A percentile compares a stretch with the other conserved stretches of the same genome.
Conservation (phyloP, 106 monocot genomes). For the Hemerocallis citrina region DNA sequence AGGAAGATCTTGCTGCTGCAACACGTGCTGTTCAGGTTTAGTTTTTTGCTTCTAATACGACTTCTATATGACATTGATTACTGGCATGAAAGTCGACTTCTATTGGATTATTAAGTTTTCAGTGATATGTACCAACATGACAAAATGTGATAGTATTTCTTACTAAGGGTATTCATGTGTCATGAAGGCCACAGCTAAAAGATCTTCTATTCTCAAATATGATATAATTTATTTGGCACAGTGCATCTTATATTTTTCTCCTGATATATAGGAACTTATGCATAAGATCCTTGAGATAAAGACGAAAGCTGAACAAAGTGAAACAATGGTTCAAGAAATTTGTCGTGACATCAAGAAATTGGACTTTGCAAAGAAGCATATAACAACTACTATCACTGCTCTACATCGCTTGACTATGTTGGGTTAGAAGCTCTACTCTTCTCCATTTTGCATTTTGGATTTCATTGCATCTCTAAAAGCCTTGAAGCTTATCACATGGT, state of each 20-base stretch:
- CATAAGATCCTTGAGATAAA: slow-evolving; percentile 97
- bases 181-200: background rate
- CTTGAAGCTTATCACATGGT: no score
- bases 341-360: slow-evolving; percentile 96
- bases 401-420: slow-evolving; percentile 99
- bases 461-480: no score
- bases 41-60: background rate
- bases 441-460: no score
- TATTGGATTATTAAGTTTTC: background rate
- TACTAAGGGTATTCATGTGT: background rate
- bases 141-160: background rate
- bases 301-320: slow-evolving; percentile 94
- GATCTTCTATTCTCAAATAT: background rate
- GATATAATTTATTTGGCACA: background rate
- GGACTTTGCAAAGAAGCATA: slow-evolving; percentile 98
- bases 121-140: no score
- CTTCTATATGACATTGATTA: background rate
- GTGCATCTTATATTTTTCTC: slow-evolving; percentile 3
- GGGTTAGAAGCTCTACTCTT: slow-evolving; percentile 29
- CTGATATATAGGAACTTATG: slow-evolving; percentile 67
- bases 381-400: slow-evolving; percentile 97
- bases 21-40: slow-evolving; percentile 91
- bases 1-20: slow-evolving; percentile 99
- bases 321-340: slow-evolving; percentile 99
- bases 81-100: background rate